Evolutionary conservation across 441 rosid genomes (phyloP).

Genomic region (Lagerstroemia fauriei): DNA sequence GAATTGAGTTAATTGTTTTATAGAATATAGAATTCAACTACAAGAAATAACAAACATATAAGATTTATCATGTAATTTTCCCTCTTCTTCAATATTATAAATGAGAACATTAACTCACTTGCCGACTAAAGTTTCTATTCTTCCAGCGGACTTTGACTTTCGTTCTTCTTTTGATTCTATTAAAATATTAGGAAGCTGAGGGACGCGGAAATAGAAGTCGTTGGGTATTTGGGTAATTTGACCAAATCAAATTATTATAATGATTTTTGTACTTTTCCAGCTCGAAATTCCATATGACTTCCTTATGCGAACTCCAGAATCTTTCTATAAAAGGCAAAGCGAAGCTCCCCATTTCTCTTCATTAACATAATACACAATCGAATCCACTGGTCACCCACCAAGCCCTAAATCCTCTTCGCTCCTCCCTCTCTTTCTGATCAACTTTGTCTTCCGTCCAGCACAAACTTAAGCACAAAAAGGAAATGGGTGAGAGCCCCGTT

Average conservation of each 20-base stretch:
- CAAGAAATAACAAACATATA: too few species aligned
- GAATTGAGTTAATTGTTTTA: too few species aligned
- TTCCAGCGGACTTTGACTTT: not conserved
- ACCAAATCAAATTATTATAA: not conserved
- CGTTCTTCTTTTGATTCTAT: not conserved
- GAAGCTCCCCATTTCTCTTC: not conserved
- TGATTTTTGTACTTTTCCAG: not conserved
- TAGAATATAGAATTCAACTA: too few species aligned
- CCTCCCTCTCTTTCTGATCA: not conserved
- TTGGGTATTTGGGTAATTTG: not conserved
- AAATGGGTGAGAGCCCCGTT: conserved; percentile 17
- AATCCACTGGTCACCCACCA: not conserved
- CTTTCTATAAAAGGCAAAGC: not conserved
- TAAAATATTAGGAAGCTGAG: not conserved
- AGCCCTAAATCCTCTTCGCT: not conserved
- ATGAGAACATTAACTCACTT: too few species aligned
- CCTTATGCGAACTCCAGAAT: not conserved
- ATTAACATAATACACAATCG: not conserved
- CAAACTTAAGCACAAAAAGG: not conserved
- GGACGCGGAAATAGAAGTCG: not conserved
- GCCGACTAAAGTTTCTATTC: too few species aligned
- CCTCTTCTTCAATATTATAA: too few species aligned
- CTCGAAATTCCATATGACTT: not conserved
- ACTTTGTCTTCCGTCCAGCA: not conserved
- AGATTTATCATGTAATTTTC: too few species aligned